Base-by-base conservation (phyloP, 345 rosid genomes). In the Erucastrum elatum region DNA sequence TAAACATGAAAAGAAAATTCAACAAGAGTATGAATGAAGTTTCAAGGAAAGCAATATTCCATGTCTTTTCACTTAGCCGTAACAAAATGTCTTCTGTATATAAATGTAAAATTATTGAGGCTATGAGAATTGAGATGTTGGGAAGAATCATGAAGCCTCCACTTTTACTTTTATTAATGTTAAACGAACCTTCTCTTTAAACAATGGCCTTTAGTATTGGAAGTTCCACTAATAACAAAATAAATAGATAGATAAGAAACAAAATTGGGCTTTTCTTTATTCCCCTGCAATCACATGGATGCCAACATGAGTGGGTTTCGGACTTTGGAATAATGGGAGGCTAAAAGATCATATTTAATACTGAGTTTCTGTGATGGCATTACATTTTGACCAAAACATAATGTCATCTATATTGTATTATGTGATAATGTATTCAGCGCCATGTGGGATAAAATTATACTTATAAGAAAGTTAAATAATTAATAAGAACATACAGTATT, bases 191-290 rank as follows among this genome's bases (percentile, higher is more conserved):
- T 78, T 6, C 9, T 4, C 82, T 79, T 79, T 79, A 79, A 67
- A 73, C 78, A 62, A 61, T 67, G 64, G 74, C 82, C 78, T 34
- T 79, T 79, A 74, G 74, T 16, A 68, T 79, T 79, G 82, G 82
- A 61, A 74, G 37, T 74, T 63, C 71, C 78, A 79, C 82, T 79
- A 61, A 26, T 59, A 9, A 49, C 56, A 4, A 66, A 27, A 66
- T 10, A 58, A 59, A 9, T 66, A 13, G 46, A 60, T 64, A 9
- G 3, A 64, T 59, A 39, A 66, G 60, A 58, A 77, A 72, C 70
- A 62, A 49, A 31, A 34, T 61, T 60, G 17, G 37, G 17, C 11
- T 59, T 60, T 44, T 49, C 63, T 62, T 69, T 69, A n/a, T 46
- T 68, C 60, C 34, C 26, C 51, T 16, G 25, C 31, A 70, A 13